Conservation (phyloP, 176 grass and related monocot genomes). For the sorghum (Sorghum bicolor) region DNA sequence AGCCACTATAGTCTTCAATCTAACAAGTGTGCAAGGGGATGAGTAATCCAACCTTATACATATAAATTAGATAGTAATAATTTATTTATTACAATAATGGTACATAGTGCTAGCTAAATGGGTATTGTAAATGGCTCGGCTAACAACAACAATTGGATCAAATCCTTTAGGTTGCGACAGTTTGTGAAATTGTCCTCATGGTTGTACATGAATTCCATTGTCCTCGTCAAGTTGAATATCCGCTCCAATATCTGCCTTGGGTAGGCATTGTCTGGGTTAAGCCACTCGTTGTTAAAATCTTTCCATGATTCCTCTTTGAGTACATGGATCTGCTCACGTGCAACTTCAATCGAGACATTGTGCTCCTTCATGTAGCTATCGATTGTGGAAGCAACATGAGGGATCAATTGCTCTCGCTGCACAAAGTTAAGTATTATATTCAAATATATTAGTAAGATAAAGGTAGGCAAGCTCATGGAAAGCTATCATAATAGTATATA, state of each 20-base stretch:
- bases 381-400: neutral
- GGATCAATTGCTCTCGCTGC: neutral
- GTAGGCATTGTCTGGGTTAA: neutral
- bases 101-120: neutral
- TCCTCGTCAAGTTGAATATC: neutral
- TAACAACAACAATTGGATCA: neutral
- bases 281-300: neutral
- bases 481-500: neutral
- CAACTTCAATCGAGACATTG: neutral
- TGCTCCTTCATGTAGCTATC: neutral
- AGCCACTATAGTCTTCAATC: no score
- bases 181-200: neutral
- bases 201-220: neutral
- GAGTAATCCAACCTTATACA: no score
- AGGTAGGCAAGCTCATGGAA: neutral
- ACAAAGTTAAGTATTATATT: neutral
- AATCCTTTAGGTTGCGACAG: neutral
- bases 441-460: neutral
- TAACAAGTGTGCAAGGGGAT: no score
- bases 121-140: neutral
- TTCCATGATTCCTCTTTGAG: neutral
- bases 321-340: neutral
- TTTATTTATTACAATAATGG: no score
- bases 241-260: neutral
- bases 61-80: no score